A percentile compares a stretch with the other conserved stretches of the same genome.
Conservation (phyloP, 202 grass and related monocot species). For the Eragrostis tef region DNA sequence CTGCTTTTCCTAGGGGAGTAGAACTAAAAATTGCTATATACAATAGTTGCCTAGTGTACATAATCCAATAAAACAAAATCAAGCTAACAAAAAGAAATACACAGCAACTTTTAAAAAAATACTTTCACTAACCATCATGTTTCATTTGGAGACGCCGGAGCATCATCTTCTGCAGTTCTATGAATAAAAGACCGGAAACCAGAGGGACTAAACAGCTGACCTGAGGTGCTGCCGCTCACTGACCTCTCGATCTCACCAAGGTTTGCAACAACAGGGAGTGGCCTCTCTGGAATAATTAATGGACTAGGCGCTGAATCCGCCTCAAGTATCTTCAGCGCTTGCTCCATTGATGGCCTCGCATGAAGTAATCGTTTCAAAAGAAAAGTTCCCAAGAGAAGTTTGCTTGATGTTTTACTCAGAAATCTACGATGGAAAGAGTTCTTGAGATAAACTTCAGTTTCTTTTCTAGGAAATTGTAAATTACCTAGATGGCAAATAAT, state of each 20-base stretch:
- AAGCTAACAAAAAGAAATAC: constrained; percentile 23
- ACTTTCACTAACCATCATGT: constrained; percentile 34
- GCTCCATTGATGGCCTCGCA: constrained; percentile 91
- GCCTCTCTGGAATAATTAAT: constrained; percentile 67
- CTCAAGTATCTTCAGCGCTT: constrained; percentile 88
- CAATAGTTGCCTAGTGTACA: neutral
- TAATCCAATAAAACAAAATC: constrained; percentile 22
- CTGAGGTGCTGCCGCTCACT: constrained; percentile 64
- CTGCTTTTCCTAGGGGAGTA: constrained; percentile 15
- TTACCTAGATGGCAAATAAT: neutral
- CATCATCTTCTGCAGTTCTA: constrained; percentile 51
- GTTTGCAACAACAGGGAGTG: constrained; percentile 68
- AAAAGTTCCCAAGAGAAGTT: neutral
- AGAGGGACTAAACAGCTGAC: constrained; percentile 78
- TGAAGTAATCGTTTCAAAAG: constrained; percentile 44
- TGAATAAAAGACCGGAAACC: constrained; percentile 70
- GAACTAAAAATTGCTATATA: constrained; percentile 44
- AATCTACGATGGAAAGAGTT: neutral
- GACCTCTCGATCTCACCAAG: constrained; percentile 80
- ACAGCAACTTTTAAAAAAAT: constrained; percentile 25
- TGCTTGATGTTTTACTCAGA: neutral
- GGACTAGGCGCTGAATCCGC: constrained; percentile 59
- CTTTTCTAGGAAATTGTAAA: neutral
- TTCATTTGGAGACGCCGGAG: constrained; percentile 59
- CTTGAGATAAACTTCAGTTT: neutral